phyloP scores from a whole-genome alignment of 108 stramenopile genomes.

The Nitzschia inconspicua region DNA sequence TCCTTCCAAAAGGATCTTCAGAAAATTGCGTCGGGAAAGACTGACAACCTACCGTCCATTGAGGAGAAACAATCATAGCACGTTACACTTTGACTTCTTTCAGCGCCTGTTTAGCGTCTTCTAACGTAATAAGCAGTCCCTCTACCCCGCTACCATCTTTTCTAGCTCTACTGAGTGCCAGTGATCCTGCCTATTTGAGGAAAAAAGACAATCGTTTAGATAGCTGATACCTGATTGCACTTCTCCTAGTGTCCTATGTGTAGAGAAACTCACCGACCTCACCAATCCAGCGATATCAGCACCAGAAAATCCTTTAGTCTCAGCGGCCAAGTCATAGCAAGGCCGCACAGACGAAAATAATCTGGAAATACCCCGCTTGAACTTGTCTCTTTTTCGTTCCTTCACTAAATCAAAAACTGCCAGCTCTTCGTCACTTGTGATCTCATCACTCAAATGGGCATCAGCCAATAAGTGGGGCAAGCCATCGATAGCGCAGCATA shows the following conservation, averaged over 20 bases:
- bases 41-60: no score
- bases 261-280: slow-evolving; percentile 28
- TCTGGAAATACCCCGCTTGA: slow-evolving; percentile 26
- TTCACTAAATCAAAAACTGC: no score
- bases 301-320: slow-evolving; percentile 79
- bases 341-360: slow-evolving; percentile 8
- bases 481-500: slow-evolving; percentile 80
- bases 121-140: slow-evolving; percentile 70
- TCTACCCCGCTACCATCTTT: slow-evolving; percentile 62
- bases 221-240: neutral
- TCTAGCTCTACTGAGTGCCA: slow-evolving; percentile 61
- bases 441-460: neutral
- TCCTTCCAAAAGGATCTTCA: no score
- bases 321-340: slow-evolving; percentile 57
- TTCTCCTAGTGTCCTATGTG: neutral
- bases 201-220: neutral
- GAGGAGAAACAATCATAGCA: no score
- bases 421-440: neutral
- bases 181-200: slow-evolving; percentile 60
- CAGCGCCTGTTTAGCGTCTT: slow-evolving; percentile 73
- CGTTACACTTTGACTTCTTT: slow-evolving; percentile 46
- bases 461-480: neutral
- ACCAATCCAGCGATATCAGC: slow-evolving; percentile 92
- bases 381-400: slow-evolving; percentile 25
- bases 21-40: no score